phyloP scores from a whole-genome alignment of 768 basidiomycete genomes.

The Leccinum imitatum region DNA sequence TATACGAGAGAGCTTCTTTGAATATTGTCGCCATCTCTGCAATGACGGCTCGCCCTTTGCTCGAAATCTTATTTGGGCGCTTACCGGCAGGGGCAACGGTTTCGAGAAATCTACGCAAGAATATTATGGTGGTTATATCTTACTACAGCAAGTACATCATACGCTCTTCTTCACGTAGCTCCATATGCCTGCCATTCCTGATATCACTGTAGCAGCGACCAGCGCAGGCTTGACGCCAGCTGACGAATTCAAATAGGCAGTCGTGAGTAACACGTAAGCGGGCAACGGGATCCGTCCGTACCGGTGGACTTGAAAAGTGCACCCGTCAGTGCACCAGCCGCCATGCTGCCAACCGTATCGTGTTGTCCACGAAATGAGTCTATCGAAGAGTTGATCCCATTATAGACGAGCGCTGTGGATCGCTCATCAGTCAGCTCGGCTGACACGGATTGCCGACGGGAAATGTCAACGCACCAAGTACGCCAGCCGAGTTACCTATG shows the following conservation, averaged over 20 bases:
- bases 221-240: slow-evolving; percentile 91
- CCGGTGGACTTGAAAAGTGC: slow-evolving; percentile 93
- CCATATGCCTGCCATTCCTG: slow-evolving; percentile 90
- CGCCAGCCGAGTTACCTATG: slow-evolving; percentile 97
- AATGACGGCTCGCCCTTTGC: slow-evolving; percentile 16
- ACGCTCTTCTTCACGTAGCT: slow-evolving; percentile 90
- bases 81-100: slow-evolving; percentile 20
- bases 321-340: slow-evolving; percentile 88
- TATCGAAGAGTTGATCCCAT: slow-evolving; percentile 92
- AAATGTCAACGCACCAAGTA: slow-evolving; percentile 73
- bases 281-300: slow-evolving; percentile 44
- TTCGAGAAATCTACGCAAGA: slow-evolving; percentile 36
- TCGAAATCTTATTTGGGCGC: slow-evolving; percentile 30
- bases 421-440: slow-evolving; percentile 36
- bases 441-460: slow-evolving; percentile 27
- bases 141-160: slow-evolving; percentile 52
- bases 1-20: slow-evolving; percentile 30
- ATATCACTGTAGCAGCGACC: slow-evolving; percentile 86
- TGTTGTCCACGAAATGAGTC: slow-evolving; percentile 88
- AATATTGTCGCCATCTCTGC: slow-evolving; percentile 17
- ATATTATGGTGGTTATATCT: slow-evolving; percentile 44
- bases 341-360: slow-evolving; percentile 88
- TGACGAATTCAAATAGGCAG: slow-evolving; percentile 43
- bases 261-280: slow-evolving; percentile 38
- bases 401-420: slow-evolving; percentile 85